phyloP scores from a whole-genome alignment of 208 protist species.

The Trichomonas gallinae region DNA sequence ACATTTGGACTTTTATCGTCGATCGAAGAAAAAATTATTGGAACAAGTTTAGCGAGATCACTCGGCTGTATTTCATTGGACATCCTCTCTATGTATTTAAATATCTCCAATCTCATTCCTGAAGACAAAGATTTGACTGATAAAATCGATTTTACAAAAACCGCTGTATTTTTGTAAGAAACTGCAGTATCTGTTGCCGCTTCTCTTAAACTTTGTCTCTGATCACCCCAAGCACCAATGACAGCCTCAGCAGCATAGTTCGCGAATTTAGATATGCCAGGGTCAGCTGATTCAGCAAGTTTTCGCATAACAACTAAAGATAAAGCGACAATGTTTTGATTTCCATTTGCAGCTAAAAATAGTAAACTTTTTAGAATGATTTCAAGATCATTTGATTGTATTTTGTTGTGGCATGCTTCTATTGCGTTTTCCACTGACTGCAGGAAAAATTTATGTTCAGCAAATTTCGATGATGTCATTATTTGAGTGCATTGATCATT shows the following conservation, averaged over 20 bases:
- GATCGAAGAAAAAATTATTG: background rate
- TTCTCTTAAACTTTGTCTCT: background rate
- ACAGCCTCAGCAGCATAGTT: background rate
- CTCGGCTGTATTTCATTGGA: background rate
- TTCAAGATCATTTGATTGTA: background rate
- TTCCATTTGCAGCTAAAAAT: background rate
- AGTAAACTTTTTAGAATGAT: background rate
- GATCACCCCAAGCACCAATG: background rate
- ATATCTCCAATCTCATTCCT: background rate
- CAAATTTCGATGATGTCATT: background rate
- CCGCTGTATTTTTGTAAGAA: background rate
- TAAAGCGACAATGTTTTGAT: background rate
- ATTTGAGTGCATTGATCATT: background rate
- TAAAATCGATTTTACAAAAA: background rate
- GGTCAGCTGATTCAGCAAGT: background rate
- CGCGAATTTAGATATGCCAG: background rate
- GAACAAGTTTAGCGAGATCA: background rate
- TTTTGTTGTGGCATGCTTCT: background rate
- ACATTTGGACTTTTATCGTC: background rate
- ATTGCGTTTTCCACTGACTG: background rate
- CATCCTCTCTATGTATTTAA: background rate
- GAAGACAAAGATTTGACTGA: background rate
- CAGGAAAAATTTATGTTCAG: background rate
- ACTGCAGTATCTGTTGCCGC: background rate
- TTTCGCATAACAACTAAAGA: background rate